These are phyloP conservation scores for Apophysomyces sp. DNA, from an alignment of 371 early-diverging fungal genomes.

Conservation along the genomic window DNA sequence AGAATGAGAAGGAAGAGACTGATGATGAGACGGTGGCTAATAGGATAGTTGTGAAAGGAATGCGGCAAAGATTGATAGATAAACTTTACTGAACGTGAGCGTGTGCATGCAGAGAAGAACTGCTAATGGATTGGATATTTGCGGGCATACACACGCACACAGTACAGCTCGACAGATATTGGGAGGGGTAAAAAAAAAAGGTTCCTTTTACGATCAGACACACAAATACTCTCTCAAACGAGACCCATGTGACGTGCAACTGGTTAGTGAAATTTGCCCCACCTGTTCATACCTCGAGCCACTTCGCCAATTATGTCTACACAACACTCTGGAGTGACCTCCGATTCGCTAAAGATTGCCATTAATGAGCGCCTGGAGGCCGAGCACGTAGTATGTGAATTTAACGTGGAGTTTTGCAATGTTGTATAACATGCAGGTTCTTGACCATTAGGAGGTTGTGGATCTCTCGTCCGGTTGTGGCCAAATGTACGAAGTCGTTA, in stretches of 20 bases:
- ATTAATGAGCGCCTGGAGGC: constrained; percentile 56
- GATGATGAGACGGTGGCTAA: background rate
- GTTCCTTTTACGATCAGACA: background rate
- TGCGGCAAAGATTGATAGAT: background rate
- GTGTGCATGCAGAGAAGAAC: background rate
- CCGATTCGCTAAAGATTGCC: constrained; percentile 50
- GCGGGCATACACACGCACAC: background rate
- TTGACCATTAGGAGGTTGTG: constrained; percentile 39
- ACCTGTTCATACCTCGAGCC: background rate
- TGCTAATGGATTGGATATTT: background rate
- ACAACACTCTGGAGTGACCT: constrained; percentile 45
- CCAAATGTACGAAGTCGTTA: constrained; percentile 75
- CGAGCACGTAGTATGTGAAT: constrained; percentile 57
- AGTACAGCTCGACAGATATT: background rate
- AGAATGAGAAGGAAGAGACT: background rate
- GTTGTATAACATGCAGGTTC: background rate
- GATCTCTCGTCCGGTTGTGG: constrained; percentile 78
- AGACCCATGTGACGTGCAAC: background rate
- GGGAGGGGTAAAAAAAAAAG: background rate
- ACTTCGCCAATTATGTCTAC: constrained; percentile 13
- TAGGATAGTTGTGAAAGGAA: background rate
- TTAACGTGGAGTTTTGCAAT: background rate
- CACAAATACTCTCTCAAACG: background rate
- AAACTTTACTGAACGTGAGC: background rate
- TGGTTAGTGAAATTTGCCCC: background rate